Evolutionary conservation across 495 filamentous ascomycete genomes (phyloP), one percentile per base, ranked within the genome.

Genomic region (Lasiosphaeria miniovina): DNA sequence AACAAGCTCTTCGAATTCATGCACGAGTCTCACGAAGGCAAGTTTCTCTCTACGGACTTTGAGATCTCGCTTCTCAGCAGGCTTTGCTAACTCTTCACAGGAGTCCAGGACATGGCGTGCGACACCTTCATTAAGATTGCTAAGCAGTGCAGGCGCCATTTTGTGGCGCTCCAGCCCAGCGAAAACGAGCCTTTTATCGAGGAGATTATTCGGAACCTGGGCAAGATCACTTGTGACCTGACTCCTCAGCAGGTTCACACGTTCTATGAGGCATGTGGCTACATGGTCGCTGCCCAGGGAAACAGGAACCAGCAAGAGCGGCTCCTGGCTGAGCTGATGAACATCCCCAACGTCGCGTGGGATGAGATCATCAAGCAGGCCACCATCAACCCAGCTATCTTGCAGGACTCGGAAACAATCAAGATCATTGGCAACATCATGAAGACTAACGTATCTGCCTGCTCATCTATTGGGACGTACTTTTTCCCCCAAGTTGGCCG

Each of bases 91-190:
- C 40, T 38, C 6, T 46, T 40, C 9, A 24, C 41, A 91, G 88
- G 92, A 77, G 94, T 99, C 51, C 94, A 99, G 77, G 94, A 99
- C 70, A 99, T 99, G 94, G 94, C 94, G 63, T 99, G 94, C 65
- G 94, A 99, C 77, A 99, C 94, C 0, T 99, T 99, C 71, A 99
- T 99, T 78, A 99, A 99, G 79, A 99, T 99, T 62, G 95, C 94
- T 46, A 94, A 94, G 72, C 96, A 96, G 74, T 99, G 94, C 79
- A 88, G 91, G 67, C 86, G 94, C 50, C 95, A 99, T 74, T 99
- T 99, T 68, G 94, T 99, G 51, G 93, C 92, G 0, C 76, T 96
- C 31, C 94, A 99, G 67, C 91, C 95, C 5, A 93, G 93, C 58
- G 94, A 99, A 78, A 87, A 72, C 56, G 94, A 98, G 71, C 88